Conservation (phyloP, 148 eudicot genomes). For the Euryodendron excelsum region DNA sequence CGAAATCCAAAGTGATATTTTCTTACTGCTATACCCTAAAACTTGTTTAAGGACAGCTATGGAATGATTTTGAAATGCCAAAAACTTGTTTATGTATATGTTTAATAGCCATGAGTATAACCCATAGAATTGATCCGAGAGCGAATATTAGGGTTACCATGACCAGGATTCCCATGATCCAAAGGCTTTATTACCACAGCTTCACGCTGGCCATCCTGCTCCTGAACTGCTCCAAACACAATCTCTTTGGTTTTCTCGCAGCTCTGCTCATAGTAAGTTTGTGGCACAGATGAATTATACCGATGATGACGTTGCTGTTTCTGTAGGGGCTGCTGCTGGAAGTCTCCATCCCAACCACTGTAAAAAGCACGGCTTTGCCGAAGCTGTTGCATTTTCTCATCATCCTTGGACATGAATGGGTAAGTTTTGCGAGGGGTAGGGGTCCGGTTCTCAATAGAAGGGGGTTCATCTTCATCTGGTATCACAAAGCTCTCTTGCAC, state of each 20-base stretch:
- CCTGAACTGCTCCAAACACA: slow-evolving; percentile 91
- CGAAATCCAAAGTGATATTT: not conserved
- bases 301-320: slow-evolving; percentile 63
- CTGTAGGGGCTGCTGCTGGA: slow-evolving; percentile 39
- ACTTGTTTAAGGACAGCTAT: no score
- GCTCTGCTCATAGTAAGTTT: slow-evolving; percentile 86
- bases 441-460: slow-evolving; percentile 65
- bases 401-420: slow-evolving; percentile 85
- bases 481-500: slow-evolving; percentile 83
- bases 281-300: slow-evolving; percentile 53
- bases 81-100: slow-evolving; percentile 18
- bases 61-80: not conserved
- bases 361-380: slow-evolving; percentile 67
- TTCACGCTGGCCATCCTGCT: slow-evolving; percentile 44
- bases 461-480: slow-evolving; percentile 85
- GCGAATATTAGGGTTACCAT: slow-evolving; percentile 30
- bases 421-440: slow-evolving; percentile 87
- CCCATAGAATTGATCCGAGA: slow-evolving; percentile 29
- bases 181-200: slow-evolving; percentile 62
- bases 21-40: not conserved
- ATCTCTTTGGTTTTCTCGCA: slow-evolving; percentile 62
- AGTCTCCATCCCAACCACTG: slow-evolving; percentile 58
- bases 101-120: slow-evolving; percentile 33
- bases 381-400: slow-evolving; percentile 76
- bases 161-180: slow-evolving; percentile 45